Conservation (phyloP, 495 filamentous ascomycete genomes). For the Rhizodiscina lignyota region DNA sequence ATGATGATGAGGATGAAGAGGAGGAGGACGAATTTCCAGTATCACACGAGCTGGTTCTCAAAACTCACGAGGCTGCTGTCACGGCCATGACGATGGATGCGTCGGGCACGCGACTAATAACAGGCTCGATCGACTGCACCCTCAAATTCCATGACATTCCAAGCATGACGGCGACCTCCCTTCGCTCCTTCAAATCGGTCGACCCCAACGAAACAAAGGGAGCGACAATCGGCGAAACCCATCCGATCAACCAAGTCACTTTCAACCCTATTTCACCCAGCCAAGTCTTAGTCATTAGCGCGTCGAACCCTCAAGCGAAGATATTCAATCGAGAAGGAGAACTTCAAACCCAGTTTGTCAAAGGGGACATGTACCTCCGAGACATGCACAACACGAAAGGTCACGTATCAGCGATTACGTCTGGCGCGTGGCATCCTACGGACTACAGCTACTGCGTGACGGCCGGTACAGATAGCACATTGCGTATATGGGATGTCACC, state of each 20-base stretch:
- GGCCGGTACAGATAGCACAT: constrained; percentile 79
- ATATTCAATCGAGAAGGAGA: constrained; percentile 82
- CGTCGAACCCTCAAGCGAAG: constrained; percentile 64
- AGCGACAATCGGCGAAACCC: constrained; percentile 60
- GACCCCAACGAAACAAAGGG: constrained; percentile 68
- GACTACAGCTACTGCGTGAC: constrained; percentile 73
- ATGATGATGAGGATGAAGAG: constrained; percentile 42
- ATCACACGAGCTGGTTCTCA: constrained; percentile 81
- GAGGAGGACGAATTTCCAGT: constrained; percentile 85
- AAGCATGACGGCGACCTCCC: constrained; percentile 84
- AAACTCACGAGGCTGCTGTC: constrained; percentile 79
- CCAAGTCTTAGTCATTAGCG: constrained; percentile 70
- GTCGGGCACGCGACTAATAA: constrained; percentile 68
- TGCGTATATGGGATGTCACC: constrained; percentile 94
- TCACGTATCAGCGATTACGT: constrained; percentile 77
- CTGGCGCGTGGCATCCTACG: constrained; percentile 75
- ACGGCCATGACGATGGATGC: constrained; percentile 73
- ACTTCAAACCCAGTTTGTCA: constrained; percentile 67
- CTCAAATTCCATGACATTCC: constrained; percentile 90
- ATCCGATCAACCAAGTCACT: constrained; percentile 66
- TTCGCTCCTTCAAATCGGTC: constrained; percentile 81
- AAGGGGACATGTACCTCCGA: constrained; percentile 94
- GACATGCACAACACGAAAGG: constrained; percentile 96
- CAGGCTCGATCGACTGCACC: constrained; percentile 77
- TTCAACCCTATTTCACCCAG: constrained; percentile 76